phyloP scores from a whole-genome alignment of 371 early-diverging fungal genomes.

The Mortierella sp. region DNA sequence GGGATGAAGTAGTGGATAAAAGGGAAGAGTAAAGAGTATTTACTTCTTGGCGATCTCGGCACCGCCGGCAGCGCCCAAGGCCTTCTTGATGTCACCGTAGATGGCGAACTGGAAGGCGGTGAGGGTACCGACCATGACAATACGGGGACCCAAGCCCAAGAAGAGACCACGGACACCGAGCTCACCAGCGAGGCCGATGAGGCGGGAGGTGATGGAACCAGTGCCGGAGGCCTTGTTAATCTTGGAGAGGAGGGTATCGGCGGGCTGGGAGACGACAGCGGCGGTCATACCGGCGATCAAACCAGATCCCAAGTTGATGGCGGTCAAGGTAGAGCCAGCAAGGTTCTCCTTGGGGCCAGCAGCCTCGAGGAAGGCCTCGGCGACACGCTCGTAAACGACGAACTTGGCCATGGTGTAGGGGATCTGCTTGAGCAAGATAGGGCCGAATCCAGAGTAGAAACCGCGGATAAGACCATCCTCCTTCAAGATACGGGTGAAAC shows the following conservation, averaged over 20 bases:
- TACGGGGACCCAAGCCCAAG: constrained; percentile 79
- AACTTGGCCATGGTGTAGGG: constrained; percentile 98
- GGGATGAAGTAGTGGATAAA: constrained; percentile 1
- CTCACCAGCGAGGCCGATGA: constrained; percentile 67
- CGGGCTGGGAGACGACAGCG: constrained; percentile 97
- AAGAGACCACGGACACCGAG: constrained; percentile 78
- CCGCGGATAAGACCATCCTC: constrained; percentile 80
- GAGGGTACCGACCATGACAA: constrained; percentile 82
- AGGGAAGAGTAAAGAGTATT: constrained; percentile 14
- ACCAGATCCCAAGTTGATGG: constrained; percentile 91
- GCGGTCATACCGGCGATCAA: constrained; percentile 94
- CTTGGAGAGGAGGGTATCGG: constrained; percentile 96
- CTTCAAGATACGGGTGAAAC: constrained; percentile 72
- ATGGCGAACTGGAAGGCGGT: constrained; percentile 78
- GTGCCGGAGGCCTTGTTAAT: constrained; percentile 79
- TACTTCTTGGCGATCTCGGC: constrained; percentile 71
- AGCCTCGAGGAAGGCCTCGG: constrained; percentile 65
- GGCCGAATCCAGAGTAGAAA: constrained; percentile 85
- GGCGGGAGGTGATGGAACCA: constrained; percentile 72
- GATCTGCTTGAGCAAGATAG: constrained; percentile 82
- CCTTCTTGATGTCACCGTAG: constrained; percentile 77
- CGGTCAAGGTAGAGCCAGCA: constrained; percentile 70
- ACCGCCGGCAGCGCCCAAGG: constrained; percentile 77
- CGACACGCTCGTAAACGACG: constrained; percentile 86
- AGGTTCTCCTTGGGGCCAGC: constrained; percentile 74